Conservation (phyloP, 164 flowering plant genomes). For the Vitis rotundifolia region DNA sequence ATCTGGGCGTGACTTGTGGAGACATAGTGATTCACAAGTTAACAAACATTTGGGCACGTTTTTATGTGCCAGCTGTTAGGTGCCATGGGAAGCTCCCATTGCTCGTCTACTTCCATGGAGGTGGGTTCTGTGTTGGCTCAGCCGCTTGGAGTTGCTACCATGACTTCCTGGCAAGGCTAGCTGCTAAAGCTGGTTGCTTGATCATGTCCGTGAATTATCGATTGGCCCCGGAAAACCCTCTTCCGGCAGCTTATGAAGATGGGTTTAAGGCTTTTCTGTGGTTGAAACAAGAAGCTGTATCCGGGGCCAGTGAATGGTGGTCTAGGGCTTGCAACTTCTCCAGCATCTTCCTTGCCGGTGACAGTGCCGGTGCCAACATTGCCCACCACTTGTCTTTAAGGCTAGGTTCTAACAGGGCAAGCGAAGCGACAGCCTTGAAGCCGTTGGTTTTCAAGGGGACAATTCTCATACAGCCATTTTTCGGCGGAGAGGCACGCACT, state of each 20-base stretch:
- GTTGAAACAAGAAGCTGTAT: too few relatives aligned
- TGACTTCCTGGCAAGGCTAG: constrained; percentile 40
- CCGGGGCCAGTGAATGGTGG: too few relatives aligned
- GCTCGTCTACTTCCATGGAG: constrained; percentile 64
- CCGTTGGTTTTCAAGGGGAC: constrained; percentile 35
- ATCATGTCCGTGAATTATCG: constrained; percentile 40
- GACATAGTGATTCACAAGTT: constrained; percentile 47
- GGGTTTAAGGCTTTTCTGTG: too few relatives aligned
- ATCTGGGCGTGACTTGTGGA: constrained; percentile 36
- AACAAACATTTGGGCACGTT: constrained; percentile 42
- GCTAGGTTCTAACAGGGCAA: too few relatives aligned
- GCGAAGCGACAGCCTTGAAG: too few relatives aligned
- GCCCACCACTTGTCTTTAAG: too few relatives aligned
- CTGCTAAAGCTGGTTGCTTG: constrained; percentile 29
- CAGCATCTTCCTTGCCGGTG: too few relatives aligned
- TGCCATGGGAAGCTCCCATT: constrained; percentile 32
- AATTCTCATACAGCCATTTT: constrained; percentile 53
- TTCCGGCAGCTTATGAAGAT: too few relatives aligned
- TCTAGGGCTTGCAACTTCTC: too few relatives aligned
- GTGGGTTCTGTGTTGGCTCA: constrained; percentile 67
- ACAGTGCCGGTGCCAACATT: too few relatives aligned
- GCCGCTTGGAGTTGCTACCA: constrained; percentile 67
- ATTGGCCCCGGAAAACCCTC: too few relatives aligned
- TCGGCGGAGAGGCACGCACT: constrained; percentile 54
- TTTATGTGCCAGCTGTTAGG: constrained; percentile 40